Conservation (phyloP, 371 early-diverging fungal species). For the Actinomucor elegans region DNA sequence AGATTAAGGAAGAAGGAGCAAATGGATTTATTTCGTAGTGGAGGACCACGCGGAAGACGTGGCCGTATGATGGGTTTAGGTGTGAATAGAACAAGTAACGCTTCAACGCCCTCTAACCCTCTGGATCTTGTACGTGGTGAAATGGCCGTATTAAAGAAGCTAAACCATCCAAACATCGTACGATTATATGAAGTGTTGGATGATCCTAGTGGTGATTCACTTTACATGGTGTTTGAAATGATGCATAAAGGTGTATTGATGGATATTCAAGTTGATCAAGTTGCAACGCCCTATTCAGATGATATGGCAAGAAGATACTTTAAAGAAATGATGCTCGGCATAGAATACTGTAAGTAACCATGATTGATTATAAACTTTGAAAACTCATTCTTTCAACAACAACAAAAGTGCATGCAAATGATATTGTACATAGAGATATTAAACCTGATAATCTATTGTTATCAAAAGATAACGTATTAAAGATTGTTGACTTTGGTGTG, state of each 20-base stretch:
- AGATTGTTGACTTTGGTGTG: constrained; percentile 99
- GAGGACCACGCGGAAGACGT: constrained; percentile 38
- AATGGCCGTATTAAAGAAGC: constrained; percentile 92
- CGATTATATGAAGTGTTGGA: constrained; percentile 92
- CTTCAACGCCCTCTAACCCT: constrained; percentile 49
- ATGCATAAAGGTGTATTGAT: constrained; percentile 78
- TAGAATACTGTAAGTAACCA: constrained; percentile 87
- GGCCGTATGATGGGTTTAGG: constrained; percentile 37
- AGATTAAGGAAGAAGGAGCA: constrained; percentile 75
- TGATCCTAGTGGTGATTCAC: constrained; percentile 76
- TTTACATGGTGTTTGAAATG: constrained; percentile 89
- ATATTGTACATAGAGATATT: constrained; percentile 68
- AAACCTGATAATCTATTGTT: constrained; percentile 98
- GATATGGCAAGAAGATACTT: constrained; percentile 69
- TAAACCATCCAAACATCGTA: constrained; percentile 87
- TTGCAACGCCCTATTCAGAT: constrained; percentile 54
- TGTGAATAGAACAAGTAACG: constrained; percentile 14
- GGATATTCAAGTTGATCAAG: constrained; percentile 59
- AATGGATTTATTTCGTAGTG: constrained; percentile 51
- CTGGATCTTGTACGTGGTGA: constrained; percentile 88
- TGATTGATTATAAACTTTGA: background rate
- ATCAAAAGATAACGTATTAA: constrained; percentile 78
- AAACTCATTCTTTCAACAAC: background rate
- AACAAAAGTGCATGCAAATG: constrained; percentile 30
- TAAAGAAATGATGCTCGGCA: constrained; percentile 86